Evolutionary conservation across 345 rosid genomes (phyloP), one percentile per base, ranked within the genome.

Genomic region (Moringa oleifera): DNA sequence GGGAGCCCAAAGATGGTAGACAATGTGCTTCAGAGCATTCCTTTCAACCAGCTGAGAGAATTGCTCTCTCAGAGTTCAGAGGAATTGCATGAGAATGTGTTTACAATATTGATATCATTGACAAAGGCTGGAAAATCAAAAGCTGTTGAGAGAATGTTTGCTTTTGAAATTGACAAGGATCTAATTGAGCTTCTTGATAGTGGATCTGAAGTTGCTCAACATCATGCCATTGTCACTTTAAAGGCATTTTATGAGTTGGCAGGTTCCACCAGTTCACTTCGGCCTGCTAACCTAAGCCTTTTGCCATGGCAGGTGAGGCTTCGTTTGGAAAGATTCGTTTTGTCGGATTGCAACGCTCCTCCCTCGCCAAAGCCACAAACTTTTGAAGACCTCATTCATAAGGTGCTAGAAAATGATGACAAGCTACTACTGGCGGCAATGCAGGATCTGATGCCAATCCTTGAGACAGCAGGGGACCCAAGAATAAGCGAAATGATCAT

Each of bases 281-380:
- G n/a, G 19, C 62, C 68, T 18, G 53, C 71, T 33, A 62, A 70
- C 62, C 62, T 74, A 33, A 21, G 51, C 33, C 61, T 65, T 31
- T 41, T 74, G 53, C 74, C 78, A 33, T 74, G 78, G 78, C 68
- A 74, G 50, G 65, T 66, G 23, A 70, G 74, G 56, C 71, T 69
- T 31, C 62, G 61, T 20, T 41, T 66, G 53, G 78, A 74, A 65
- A 53, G 54, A 33, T 70, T 51, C 62, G 55, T 66, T 18, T 51
- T 57, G 57, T 23, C 62, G 0, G 78, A 66, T 33, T 19, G 25
- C 17, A 60, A 12, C 20, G 58, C 60, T 57, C 20, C 68, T 16
- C 45, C 17, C 37, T 66, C 57, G 0, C 62, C 71, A 0, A 70
- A 57, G 47, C 60, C 68, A 45, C 65, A 58, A 55, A 52, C 71